Evolutionary conservation across 176 grass and related monocot species (phyloP), one percentile per base, ranked within the genome.

Genomic region (Saccharum officinarum): DNA sequence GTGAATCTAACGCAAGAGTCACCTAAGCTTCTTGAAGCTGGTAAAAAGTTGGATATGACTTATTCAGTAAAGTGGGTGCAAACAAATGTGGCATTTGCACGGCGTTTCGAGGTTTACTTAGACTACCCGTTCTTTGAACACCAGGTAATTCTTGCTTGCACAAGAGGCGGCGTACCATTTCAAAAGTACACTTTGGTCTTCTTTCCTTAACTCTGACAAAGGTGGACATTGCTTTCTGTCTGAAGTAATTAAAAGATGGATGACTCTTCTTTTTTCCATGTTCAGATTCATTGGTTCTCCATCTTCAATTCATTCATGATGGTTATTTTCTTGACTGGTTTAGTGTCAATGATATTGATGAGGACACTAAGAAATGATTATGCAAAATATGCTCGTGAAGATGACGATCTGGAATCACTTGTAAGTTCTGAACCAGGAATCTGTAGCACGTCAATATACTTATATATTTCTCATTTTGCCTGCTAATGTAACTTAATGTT

Each of bases 261-360:
- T 86, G 68, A 86, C 44, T 57, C 14, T 63, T 34, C 28, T 15
- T 36, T 1, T 54, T 91, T 39, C 55, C 47, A 69, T 91, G 14
- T 85, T 71, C 90, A 99, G 97, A 99, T 99, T 81, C 97, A 99
- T 67, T 99, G 97, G 97, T 99, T 99, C 75, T 99, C 97, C 39
- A 96, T 99, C 78, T 99, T 99, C 90, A 99, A 99, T 92, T 99
- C 97, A 46, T 99, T 99, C 69, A 99, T 99, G 97, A 99, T 99
- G 97, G 97, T 99, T 92, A 99, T 99, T 76, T 99, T 99, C 79
- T 91, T 99, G 26, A 99, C 97, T 31, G 97, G 97, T 73, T 83
- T 99, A 42, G 97, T 99, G 55, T 99, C 97, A 81, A 99, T 99
- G 97, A 99, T 99, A 85, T 85, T 99, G 84, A 94, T 99, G 97